Conservation (phyloP, 108 stramenopile species). For the Fragilaria radians region DNA sequence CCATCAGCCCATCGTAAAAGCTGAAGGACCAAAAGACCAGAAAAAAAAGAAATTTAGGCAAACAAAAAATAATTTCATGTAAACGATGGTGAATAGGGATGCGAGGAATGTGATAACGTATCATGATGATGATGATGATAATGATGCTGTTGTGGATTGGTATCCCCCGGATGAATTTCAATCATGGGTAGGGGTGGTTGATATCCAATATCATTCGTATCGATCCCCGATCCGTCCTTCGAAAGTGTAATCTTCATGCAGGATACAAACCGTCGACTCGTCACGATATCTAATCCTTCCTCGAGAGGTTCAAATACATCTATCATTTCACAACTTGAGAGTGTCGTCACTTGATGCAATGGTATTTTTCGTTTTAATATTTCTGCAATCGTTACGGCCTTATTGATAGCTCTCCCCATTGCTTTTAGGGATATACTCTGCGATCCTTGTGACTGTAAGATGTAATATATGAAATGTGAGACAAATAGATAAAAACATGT, state of each 20-base stretch:
- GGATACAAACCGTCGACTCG: slow-evolving; percentile 63
- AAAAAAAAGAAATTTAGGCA: too few species aligned
- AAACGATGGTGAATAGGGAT: too few species aligned
- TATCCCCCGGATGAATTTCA: slow-evolving; percentile 26
- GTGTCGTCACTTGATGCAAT: slow-evolving; percentile 64
- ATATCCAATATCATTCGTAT: slow-evolving; percentile 67
- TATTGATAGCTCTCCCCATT: slow-evolving; percentile 87
- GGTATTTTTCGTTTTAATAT: slow-evolving; percentile 83
- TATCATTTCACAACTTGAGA: slow-evolving; percentile 70
- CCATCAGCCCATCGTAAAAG: too few species aligned
- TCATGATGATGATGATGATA: too few species aligned
- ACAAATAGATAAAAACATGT: background rate
- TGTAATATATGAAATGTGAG: background rate
- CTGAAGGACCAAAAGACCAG: too few species aligned
- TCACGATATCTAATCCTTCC: slow-evolving; percentile 80
- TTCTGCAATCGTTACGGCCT: slow-evolving; percentile 84
- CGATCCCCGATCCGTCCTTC: slow-evolving; percentile 35
- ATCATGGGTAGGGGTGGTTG: slow-evolving; percentile 41
- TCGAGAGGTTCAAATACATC: slow-evolving; percentile 83
- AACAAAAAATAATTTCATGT: too few species aligned
- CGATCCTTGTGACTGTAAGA: slow-evolving; percentile 41
- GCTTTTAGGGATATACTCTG: slow-evolving; percentile 70
- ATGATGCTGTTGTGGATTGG: too few species aligned
- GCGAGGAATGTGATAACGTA: too few species aligned
- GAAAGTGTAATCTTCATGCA: slow-evolving; percentile 73